Conservation (phyloP, 2,329 filamentous ascomycete genomes). For the Ophiostoma populinum region DNA sequence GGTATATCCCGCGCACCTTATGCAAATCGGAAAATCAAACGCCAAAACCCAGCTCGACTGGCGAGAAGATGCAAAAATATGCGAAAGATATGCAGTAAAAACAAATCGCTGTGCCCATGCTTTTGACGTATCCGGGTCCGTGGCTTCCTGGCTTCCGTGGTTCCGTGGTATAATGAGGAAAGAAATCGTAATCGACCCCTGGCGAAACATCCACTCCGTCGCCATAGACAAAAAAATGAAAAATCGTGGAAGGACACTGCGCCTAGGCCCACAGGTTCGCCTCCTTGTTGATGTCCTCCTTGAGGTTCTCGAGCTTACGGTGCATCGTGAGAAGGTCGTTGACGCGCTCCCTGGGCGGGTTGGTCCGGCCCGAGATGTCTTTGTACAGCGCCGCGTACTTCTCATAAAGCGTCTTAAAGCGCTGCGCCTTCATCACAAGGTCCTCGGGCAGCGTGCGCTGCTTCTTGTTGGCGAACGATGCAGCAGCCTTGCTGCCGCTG, state of each 20-base stretch:
- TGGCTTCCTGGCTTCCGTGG: neutral
- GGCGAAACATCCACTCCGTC: neutral
- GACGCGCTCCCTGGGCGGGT: slow-evolving; percentile 34
- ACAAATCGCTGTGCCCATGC: neutral
- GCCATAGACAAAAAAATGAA: too few species aligned
- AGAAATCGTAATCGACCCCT: neutral
- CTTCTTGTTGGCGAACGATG: slow-evolving; percentile 9
- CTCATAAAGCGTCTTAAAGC: slow-evolving; percentile 38
- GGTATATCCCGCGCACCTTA: too few species aligned
- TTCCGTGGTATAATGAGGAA: neutral
- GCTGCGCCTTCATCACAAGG: slow-evolving; percentile 33
- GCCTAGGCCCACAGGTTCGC: slow-evolving; percentile 11
- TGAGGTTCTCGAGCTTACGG: slow-evolving; percentile 35
- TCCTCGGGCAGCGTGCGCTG: slow-evolving; percentile 25
- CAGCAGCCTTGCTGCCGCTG: slow-evolving; percentile 4
- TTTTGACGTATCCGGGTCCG: neutral
- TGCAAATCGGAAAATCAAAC: neutral
- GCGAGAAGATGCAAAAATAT: neutral
- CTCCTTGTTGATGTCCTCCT: slow-evolving; percentile 37
- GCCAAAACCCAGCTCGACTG: too few species aligned
- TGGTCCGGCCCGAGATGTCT: slow-evolving; percentile 31
- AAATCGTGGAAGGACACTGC: too few species aligned
- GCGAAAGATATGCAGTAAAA: neutral
- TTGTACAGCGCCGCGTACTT: slow-evolving; percentile 39
- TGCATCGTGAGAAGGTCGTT: slow-evolving; percentile 36